Evolutionary conservation across 2,329 filamentous ascomycete genomes (phyloP).

Genomic region (Beauveria sp.): DNA sequence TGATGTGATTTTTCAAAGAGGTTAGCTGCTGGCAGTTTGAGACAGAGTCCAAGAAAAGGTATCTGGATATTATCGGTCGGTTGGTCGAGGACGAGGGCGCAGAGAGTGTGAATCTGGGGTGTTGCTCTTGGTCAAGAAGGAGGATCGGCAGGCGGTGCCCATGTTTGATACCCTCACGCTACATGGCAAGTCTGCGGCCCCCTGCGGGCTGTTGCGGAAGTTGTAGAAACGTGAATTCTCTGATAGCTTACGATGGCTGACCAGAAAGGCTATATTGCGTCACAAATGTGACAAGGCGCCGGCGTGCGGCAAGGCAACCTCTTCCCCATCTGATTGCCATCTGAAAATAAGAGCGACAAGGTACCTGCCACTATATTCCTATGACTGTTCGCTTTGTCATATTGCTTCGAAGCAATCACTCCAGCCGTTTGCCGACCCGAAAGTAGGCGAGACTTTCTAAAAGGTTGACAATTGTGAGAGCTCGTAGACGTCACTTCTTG

Average conservation of each 20-base stretch:
- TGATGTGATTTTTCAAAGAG: slow-evolving; percentile 13
- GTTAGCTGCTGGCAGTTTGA: slow-evolving; percentile 9
- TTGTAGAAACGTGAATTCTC: neutral
- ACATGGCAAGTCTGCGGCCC: slow-evolving; percentile 13
- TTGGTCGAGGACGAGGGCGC: slow-evolving; percentile 12
- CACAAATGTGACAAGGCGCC: too few relatives aligned
- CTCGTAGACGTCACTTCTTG: too few relatives aligned
- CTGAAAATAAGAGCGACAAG: too few relatives aligned
- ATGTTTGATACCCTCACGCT: slow-evolving; percentile 14
- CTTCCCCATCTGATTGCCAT: too few relatives aligned
- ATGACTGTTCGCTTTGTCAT: too few relatives aligned
- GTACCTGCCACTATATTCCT: too few relatives aligned
- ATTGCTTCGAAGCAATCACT: too few relatives aligned
- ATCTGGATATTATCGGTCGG: slow-evolving; percentile 12
- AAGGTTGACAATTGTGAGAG: too few relatives aligned
- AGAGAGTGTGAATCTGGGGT: slow-evolving; percentile 13
- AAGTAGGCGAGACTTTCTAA: too few relatives aligned
- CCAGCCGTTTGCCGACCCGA: too few relatives aligned
- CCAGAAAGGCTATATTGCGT: too few relatives aligned
- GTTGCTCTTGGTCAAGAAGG: slow-evolving; percentile 13
- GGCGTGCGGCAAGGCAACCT: too few relatives aligned
- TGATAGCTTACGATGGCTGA: neutral
- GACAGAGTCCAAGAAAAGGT: neutral
- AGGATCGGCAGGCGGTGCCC: slow-evolving; percentile 10
- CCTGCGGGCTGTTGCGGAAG: neutral